Conservation (phyloP, 78 protist species). For the Tieghemostelium lacteum region DNA sequence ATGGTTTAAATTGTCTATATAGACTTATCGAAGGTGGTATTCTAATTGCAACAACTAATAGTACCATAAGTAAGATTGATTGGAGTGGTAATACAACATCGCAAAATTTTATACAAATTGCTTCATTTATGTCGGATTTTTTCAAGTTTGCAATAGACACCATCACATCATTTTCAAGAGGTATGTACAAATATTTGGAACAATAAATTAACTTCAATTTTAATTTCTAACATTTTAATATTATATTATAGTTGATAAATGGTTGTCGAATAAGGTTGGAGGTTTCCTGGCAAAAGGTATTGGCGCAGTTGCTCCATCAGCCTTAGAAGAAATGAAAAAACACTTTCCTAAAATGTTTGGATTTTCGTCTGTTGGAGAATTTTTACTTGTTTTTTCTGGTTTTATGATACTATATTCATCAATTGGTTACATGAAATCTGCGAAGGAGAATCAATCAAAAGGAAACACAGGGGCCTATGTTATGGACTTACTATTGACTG, state of each 20-base stretch:
- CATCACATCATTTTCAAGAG: neutral
- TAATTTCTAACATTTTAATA: too few species aligned
- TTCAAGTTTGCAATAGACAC: neutral
- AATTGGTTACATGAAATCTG: neutral
- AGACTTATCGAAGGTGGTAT: neutral
- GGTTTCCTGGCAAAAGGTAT: neutral
- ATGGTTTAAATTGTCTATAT: neutral
- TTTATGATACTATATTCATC: neutral
- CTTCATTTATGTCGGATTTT: neutral
- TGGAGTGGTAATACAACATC: too few species aligned
- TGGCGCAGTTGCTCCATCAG: neutral
- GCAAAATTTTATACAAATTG: too few species aligned
- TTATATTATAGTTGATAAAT: too few species aligned
- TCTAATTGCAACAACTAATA: neutral
- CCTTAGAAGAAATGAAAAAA: neutral
- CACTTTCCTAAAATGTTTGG: too few species aligned
- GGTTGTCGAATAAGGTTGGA: neutral
- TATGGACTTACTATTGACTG: neutral
- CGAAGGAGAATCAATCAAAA: neutral
- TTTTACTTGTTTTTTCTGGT: neutral
- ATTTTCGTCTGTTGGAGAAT: neutral
- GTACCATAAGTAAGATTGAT: neutral
- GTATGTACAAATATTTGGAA: too few species aligned
- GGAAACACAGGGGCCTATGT: neutral
- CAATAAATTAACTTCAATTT: too few species aligned